These are phyloP conservation scores for Vitis cinerea DNA, from an alignment of 164 flowering plant genomes.

Conservation along the genomic window DNA sequence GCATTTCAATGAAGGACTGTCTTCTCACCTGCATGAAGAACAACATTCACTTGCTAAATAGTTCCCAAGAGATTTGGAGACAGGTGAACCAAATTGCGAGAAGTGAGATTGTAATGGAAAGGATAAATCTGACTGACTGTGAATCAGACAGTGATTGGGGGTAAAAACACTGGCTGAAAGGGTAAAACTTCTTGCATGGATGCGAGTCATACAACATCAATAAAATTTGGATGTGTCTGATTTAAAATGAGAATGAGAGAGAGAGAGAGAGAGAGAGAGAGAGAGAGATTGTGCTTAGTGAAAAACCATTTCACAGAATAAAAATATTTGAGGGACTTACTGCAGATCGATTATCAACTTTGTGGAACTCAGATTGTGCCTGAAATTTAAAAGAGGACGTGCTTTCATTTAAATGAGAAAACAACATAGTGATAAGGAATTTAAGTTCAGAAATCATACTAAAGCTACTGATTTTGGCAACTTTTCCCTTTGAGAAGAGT, in stretches of 20 bases:
- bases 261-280: not conserved
- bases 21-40: conserved; percentile 59
- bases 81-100: not conserved
- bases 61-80: not conserved
- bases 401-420: not conserved
- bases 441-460: conserved; percentile 20
- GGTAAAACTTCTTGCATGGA: too few species aligned
- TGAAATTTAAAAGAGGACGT: conserved; percentile 26
- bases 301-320: not conserved
- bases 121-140: not conserved
- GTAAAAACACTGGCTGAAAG: too few species aligned
- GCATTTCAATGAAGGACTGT: conserved; percentile 67
- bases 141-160: not conserved
- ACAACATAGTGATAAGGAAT: not conserved
- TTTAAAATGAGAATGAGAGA: too few species aligned
- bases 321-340: conserved; percentile 35
- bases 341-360: conserved; percentile 37
- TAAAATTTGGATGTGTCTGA: too few species aligned
- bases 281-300: not conserved
- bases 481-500: conserved; percentile 19
- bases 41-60: not conserved
- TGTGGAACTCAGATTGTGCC: conserved; percentile 32
- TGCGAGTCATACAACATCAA: too few species aligned
- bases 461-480: conserved; percentile 2
- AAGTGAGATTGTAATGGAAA: not conserved